Evolutionary conservation across 1,284 basidiomycete genomes (phyloP), one percentile per base, ranked within the genome.

Genomic region (Pseudozyma tsukubaensis): DNA sequence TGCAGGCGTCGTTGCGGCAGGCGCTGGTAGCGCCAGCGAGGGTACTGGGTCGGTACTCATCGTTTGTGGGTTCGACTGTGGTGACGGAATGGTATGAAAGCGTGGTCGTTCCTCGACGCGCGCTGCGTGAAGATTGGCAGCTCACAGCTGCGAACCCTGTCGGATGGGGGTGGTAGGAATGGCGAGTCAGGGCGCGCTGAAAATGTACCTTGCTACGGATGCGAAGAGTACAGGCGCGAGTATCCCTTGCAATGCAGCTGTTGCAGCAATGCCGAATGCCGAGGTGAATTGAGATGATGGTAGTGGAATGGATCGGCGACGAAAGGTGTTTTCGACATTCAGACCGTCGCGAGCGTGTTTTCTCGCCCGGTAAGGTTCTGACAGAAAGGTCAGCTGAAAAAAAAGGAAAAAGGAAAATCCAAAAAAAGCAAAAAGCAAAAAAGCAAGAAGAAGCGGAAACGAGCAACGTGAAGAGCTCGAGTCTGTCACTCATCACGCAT

Each of bases 31-130:
- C 37, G 66, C 56, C 44, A 70, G 40, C 11, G 57, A 70, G 12
- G 67, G 53, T 2, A 60, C 67, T 11, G 61, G 50, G 2, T 70
- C 67, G 14, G 60, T 59, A 40, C 49, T 60, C 67, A 70, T 70
- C 29, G n/a, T 35, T 52, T 5, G 50, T n/a, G 19, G 19, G 24
- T 6, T 29, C 24, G 24, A 3, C 24, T 29, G 24, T 29, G 24
- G 24, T 6, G 24, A 29, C 3, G 6, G 24, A 29, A 29, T 29
- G 24, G 24, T 10, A 37, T 10, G 3, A 4, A 2, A 9, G 14
- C 6, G 18, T 16, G 42, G n/a, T 18, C 7, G 8, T 43, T 18
- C n/a, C 16, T 4, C 1, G 42, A 18, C 16, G 12, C 42, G 14
- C 42, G 16, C 42, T 16, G 19, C 12, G 16, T 9, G 5, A 18